Conservation (phyloP, 176 grass and related monocot genomes). For the Chrysopogon serrulatus region DNA sequence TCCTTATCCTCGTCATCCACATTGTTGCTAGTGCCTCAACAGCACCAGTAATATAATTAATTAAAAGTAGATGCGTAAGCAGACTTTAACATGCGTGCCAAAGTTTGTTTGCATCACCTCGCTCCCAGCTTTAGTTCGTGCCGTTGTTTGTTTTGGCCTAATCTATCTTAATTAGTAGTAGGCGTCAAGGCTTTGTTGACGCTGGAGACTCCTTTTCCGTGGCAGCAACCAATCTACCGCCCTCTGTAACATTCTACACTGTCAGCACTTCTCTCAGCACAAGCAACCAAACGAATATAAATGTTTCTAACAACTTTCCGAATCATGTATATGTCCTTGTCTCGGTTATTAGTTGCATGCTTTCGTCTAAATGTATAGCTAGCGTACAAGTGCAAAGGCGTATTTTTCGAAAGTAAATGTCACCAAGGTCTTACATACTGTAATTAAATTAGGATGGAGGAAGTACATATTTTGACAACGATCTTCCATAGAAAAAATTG, state of each 20-base stretch:
- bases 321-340: background rate
- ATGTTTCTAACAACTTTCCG: background rate
- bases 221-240: background rate
- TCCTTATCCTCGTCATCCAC: conserved; percentile 40
- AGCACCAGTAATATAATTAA: conserved; percentile 47
- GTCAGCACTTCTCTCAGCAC: background rate
- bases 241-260: background rate
- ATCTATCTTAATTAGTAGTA: too few species aligned
- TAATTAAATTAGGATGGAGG: too few species aligned
- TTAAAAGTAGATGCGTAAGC: conserved; percentile 36
- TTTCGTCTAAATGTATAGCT: background rate
- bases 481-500: background rate
- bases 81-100: conserved; percentile 56
- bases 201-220: background rate
- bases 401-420: background rate
- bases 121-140: conserved; percentile 11
- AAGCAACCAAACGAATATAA: background rate
- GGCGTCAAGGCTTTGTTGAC: background rate
- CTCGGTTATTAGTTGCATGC: background rate
- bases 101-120: conserved; percentile 42
- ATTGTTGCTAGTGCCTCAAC: conserved; percentile 47
- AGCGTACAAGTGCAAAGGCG: background rate
- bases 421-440: background rate
- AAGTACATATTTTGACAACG: background rate
- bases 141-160: conserved; percentile 13